These are phyloP conservation scores for Lentinula raphanica DNA, from an alignment of 768 basidiomycete genomes.

Conservation along the genomic window DNA sequence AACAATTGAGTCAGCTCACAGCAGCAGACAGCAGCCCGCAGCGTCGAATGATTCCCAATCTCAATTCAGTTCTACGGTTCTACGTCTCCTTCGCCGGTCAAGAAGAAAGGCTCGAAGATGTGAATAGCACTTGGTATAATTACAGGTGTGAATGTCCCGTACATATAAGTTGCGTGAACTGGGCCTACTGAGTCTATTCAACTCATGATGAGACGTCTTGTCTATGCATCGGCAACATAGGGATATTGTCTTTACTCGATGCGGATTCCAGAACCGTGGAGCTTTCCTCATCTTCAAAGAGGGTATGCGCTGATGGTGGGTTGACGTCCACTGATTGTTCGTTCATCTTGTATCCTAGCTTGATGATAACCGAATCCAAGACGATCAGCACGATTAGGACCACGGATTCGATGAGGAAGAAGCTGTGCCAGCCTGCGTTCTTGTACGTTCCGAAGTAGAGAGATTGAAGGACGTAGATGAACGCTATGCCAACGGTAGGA, in stretches of 20 bases:
- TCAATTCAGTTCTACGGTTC: too few relatives aligned
- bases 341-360: neutral
- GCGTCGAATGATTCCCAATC: too few relatives aligned
- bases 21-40: too few relatives aligned
- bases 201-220: neutral
- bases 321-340: neutral
- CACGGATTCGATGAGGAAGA: neutral
- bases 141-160: too few relatives aligned
- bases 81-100: too few relatives aligned
- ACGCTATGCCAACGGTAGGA: conserved; percentile 27
- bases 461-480: conserved; percentile 26
- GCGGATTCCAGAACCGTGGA: neutral
- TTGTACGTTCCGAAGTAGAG: conserved; percentile 19
- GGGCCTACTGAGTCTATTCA: too few relatives aligned
- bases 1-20: too few relatives aligned
- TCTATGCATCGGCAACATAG: neutral
- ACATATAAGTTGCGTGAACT: too few relatives aligned
- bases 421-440: neutral
- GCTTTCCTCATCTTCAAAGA: neutral
- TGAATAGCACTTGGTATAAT: too few relatives aligned
- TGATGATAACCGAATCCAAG: neutral
- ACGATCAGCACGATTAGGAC: neutral
- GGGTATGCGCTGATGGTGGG: neutral
- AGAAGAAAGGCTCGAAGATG: too few relatives aligned
- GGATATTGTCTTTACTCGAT: neutral